Conservation (phyloP, 371 early-diverging fungal species). For the Circinella minor region DNA sequence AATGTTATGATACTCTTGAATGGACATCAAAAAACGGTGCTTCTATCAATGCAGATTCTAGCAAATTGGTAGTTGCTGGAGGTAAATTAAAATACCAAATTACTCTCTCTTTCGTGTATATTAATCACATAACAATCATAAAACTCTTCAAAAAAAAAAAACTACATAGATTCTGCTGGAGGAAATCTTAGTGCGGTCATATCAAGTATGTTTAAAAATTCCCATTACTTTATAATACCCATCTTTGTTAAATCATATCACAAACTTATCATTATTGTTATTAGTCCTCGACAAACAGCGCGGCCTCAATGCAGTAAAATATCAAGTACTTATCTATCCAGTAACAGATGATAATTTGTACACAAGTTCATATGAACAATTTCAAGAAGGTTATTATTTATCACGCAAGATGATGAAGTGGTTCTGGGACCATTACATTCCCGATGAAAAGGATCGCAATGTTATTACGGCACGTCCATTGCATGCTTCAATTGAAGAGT, state of each 20-base stretch:
- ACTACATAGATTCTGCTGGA: constrained; percentile 31
- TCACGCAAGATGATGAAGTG: constrained; percentile 30
- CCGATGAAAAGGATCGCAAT: constrained; percentile 12
- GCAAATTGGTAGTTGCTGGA: constrained; percentile 31
- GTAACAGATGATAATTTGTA: constrained; percentile 23
- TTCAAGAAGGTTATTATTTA: constrained; percentile 26
- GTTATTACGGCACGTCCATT: constrained; percentile 23
- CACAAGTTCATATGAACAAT: constrained; percentile 27
- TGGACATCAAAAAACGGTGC: constrained; percentile 30
- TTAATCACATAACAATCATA: too few relatives aligned
- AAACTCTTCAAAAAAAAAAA: too few relatives aligned
- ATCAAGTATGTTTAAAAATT: constrained; percentile 2
- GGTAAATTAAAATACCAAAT: too few relatives aligned
- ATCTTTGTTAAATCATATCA: too few relatives aligned
- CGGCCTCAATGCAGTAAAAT: constrained; percentile 21
- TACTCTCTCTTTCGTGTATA: too few relatives aligned
- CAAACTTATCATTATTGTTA: not conserved
- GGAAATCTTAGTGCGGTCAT: constrained; percentile 37
- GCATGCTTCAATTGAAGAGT: constrained; percentile 23
- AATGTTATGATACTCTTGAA: constrained; percentile 33
- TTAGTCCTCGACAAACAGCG: constrained; percentile 37
- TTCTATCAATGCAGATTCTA: constrained; percentile 23
- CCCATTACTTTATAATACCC: not conserved
- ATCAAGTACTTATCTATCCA: constrained; percentile 38
- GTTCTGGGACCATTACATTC: constrained; percentile 36